Evolutionary conservation across 2,329 filamentous ascomycete genomes (phyloP).

Genomic region (Apiospora koreana): DNA sequence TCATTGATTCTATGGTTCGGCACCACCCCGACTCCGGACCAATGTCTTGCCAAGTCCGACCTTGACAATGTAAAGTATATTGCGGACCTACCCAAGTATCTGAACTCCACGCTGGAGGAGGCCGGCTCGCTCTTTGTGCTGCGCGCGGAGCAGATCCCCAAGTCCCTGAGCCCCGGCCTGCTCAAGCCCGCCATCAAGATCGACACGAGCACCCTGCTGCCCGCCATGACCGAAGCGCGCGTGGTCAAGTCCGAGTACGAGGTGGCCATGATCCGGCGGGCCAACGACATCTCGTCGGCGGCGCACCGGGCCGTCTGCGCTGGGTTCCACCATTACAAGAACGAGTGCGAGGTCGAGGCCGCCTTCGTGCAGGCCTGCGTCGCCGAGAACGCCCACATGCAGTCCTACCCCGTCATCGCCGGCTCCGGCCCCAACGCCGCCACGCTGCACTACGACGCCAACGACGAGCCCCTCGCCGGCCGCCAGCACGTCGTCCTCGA

Average conservation of each 20-base stretch:
- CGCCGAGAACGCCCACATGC: constrained; percentile 69
- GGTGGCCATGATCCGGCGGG: constrained; percentile 76
- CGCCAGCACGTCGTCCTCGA: constrained; percentile 81
- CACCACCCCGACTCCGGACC: constrained; percentile 57
- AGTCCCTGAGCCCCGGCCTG: constrained; percentile 26
- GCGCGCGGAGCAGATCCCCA: constrained; percentile 44
- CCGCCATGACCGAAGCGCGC: constrained; percentile 77
- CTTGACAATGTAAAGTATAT: constrained; percentile 70
- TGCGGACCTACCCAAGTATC: constrained; percentile 47
- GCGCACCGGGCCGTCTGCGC: constrained; percentile 76
- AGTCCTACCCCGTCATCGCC: constrained; percentile 89
- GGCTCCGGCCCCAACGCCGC: constrained; percentile 81
- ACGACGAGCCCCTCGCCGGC: constrained; percentile 70
- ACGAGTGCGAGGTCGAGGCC: constrained; percentile 83
- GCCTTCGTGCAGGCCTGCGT: constrained; percentile 74
- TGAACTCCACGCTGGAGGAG: constrained; percentile 46
- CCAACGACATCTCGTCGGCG: constrained; percentile 75
- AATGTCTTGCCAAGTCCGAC: constrained; percentile 64
- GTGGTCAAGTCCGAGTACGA: constrained; percentile 88
- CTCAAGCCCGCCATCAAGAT: constrained; percentile 37
- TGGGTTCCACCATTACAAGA: constrained; percentile 62
- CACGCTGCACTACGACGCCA: constrained; percentile 83
- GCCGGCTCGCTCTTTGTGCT: constrained; percentile 47
- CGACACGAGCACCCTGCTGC: constrained; percentile 56
- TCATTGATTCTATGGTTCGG: constrained; percentile 65